Evolutionary conservation across 441 rosid species (phyloP), one percentile per base, ranked within the genome.

Genomic region (Metrosideros polymorpha): DNA sequence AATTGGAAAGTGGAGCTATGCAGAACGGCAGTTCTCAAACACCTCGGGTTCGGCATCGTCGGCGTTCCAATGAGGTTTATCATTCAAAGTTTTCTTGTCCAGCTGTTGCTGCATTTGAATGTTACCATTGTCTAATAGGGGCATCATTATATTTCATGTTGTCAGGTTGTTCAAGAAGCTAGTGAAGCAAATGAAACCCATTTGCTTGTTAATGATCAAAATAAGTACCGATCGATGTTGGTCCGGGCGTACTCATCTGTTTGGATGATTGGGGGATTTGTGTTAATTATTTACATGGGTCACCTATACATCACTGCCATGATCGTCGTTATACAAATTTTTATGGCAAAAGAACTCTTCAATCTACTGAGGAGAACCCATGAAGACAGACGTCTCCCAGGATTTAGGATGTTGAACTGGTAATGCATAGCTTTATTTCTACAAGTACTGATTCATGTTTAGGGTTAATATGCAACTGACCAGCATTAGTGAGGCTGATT

Each of bases 31-130:
- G 45, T 66, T 66, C 77, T 35, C 77, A 66, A 35, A 66, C 77
- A 35, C 45, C 85, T 30, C 85, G 89, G 89, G 29, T 90, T 84
- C 86, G 93, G 84, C 89, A 91, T 75, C 88, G 93, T 25, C 89
- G 52, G 87, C 92, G 92, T n/a, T 90, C 94, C 71, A 88, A 71
- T 84, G 93, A 90, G 94, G 92, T 92, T 27, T 25, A 53, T 84
- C 82, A 43, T 30, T 63, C 30, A 18, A 61, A 30, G 51, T n/a
- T 24, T 30, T 3, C 49, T 35, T n/a, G 42, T 35, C 35, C 39
- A 19, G 30, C 61, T 12, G 12, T 27, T 54, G 61, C 47, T 29
- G 47, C 47, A 49, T 84, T 43, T 47, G 76, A 35, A 45, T 45
- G 27, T 19, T 57, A 5, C 86, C 35, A 61, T 49, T 84, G 82